Base-by-base conservation (phyloP, 495 filamentous ascomycete genomes). In the Articulospora tetracladia region DNA sequence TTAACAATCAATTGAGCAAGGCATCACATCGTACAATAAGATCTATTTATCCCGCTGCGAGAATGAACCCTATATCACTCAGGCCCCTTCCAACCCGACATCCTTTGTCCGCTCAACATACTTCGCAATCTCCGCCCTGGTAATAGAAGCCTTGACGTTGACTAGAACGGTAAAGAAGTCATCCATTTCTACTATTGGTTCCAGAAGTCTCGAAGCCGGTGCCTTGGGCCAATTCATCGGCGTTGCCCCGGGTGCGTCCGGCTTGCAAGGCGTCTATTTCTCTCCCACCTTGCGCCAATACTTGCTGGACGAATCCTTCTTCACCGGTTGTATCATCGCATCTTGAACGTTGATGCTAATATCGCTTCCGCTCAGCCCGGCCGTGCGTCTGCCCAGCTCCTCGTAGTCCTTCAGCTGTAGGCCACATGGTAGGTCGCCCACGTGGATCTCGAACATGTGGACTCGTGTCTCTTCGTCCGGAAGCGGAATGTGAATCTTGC, bases 301-400 rank as follows among this genome's bases (percentile, higher is more conserved):
- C 27, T 22, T 54, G 6, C 24, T 8, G 17, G 51, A 54, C 17
- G 24, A 30, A 19, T 30, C 27, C 32, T 54, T 54, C 51, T 30
- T 26, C 23, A 54, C 51, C 4, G 51, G 51, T 17, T 28, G 13
- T 26, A 54, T 32, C 7, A 54, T 13, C 11, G 51, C 51, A 7
- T 54, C 51, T 22, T 54, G 25, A n/a, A 54, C 51, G 2, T 23
- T 26, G 19, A 17, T 54, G 20, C 51, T 54, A 19, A 54, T 54
- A 54, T 54, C 51, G 27, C 51, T 54, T 15, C 51, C 51, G 8
- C 12, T 17, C 2, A 54, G 19, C 17, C 51, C 51, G 4, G 4
- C 11, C 7, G 51, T 54, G 1, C 15, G 24, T 22, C 22, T 30
- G 12, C 3, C 28, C 2, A 54, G 10, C 2, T 19, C 22, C 2